Evolutionary conservation across 106 monocot species (phyloP).

Genomic region (Apostasia shenzhenica): DNA sequence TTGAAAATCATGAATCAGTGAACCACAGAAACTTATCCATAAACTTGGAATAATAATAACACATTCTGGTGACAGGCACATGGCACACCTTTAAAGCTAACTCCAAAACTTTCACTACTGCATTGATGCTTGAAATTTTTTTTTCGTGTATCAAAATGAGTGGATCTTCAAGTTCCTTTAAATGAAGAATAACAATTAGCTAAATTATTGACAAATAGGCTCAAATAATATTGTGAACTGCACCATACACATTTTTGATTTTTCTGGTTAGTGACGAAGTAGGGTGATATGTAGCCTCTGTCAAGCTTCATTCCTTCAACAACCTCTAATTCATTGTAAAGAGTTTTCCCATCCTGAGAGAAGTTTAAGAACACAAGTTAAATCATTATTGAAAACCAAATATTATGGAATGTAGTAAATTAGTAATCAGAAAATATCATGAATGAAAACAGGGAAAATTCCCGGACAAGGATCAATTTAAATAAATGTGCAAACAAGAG

Average conservation of each 20-base stretch:
- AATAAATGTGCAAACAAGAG: no score
- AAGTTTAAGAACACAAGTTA: background rate
- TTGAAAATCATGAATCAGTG: background rate
- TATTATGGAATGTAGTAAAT: no score
- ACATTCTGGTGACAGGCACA: conserved; percentile 1
- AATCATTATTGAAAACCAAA: background rate
- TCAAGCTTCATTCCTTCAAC: conserved; percentile 99
- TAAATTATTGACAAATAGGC: no score
- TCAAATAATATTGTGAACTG: background rate
- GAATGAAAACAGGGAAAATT: no score
- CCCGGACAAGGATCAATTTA: no score
- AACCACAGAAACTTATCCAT: conserved; percentile 10
- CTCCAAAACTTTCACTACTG: conserved; percentile 75
- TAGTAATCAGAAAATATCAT: no score
- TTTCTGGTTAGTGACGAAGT: conserved; percentile 91
- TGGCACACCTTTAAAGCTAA: conserved; percentile 59
- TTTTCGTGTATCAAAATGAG: conserved; percentile 88
- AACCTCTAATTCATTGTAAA: conserved; percentile 93
- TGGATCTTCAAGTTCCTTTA: conserved; percentile 81
- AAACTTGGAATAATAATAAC: conserved; percentile 33
- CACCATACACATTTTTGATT: conserved; percentile 92
- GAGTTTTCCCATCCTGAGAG: conserved; percentile 69
- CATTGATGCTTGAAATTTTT: conserved; percentile 69
- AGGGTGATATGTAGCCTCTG: conserved; percentile 95
- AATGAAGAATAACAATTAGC: background rate